phyloP scores from a whole-genome alignment of 441 rosid species.

The Mallotus japonicus region DNA sequence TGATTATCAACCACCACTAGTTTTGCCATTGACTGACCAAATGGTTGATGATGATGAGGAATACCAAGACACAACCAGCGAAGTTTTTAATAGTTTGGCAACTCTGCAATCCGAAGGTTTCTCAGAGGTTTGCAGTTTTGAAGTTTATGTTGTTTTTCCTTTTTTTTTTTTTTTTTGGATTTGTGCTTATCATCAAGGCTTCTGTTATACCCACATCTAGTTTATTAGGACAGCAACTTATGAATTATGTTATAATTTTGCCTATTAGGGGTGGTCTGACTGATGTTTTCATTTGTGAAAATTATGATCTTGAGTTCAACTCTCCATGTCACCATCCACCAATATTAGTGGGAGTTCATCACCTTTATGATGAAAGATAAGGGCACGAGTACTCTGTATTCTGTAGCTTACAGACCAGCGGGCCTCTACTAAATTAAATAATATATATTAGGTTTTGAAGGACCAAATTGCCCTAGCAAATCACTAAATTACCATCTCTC shows the following conservation, averaged over 20 bases:
- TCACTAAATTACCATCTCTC: background rate
- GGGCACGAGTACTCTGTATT: no score
- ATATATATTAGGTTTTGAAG: background rate
- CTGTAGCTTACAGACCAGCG: no score
- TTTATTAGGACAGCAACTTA: no score
- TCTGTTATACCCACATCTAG: no score
- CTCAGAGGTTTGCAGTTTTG: constrained; percentile 36
- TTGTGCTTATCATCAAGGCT: background rate
- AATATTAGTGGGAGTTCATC: no score
- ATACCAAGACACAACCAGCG: constrained; percentile 23
- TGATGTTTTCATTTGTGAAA: no score
- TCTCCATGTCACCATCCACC: no score
- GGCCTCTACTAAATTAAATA: no score
- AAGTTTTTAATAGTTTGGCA: constrained; percentile 24
- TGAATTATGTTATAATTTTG: no score
- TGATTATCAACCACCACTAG: constrained; percentile 43
- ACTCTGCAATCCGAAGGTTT: constrained; percentile 35
- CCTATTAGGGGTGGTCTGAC: no score
- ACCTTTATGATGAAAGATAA: no score
- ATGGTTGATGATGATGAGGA: constrained; percentile 38
- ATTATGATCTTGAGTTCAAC: no score
- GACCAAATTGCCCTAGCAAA: background rate
- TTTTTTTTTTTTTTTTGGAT: background rate
- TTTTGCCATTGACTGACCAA: constrained; percentile 36
- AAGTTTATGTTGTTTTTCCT: background rate